Evolutionary conservation across 352 stramenopile species (phyloP), one percentile per base, ranked within the genome.

Genomic region (Pythium oligandrum): DNA sequence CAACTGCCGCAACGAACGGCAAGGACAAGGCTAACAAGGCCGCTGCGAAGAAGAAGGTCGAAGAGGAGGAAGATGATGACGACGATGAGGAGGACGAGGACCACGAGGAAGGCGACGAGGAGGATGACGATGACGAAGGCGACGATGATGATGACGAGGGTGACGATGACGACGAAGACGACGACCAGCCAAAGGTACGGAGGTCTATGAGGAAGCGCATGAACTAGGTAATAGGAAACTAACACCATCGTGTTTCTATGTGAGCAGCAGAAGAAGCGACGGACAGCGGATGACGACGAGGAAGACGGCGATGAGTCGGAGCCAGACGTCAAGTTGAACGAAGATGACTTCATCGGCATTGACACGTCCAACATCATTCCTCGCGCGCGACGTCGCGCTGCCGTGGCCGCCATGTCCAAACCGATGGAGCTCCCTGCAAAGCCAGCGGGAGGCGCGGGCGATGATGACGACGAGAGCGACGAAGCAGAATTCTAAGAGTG

Each of bases 321-420:
- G 43, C 59, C 70, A 1, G 74, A 91, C 46, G 68, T 94, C 45
- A 94, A 89, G 66, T 71, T 94, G 53, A 94, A 88, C 56, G 75
- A 91, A 42, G 83, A 94, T 72, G 83, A 94, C 55, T 83, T 92
- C 7, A 70, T 92, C 34, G 83, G 78, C 10, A 70, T 94, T 40
- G 83, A 94, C 64, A 86, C 83, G 62, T 76, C 77, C 51, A 92
- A 92, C 64, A 94, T 94, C 58, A 94, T 94, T 58, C 83, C 83
- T 17, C 81, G 83, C 38, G 69, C 83, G 7, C 69, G 71, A 39
- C 83, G 83, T 54, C 81, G 83, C 40, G 83, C 81, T 0, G 83
- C 83, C 1, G 78, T 83, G 30, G 83, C 81, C 11, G 79, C 83
- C 34, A 81, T 83, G 75, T 72, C 81, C 4, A 65, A 83, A 35